These are phyloP conservation scores for Cryptosporidium ubiquitum DNA, from an alignment of 169 alveolate genomes.

Conservation along the genomic window DNA sequence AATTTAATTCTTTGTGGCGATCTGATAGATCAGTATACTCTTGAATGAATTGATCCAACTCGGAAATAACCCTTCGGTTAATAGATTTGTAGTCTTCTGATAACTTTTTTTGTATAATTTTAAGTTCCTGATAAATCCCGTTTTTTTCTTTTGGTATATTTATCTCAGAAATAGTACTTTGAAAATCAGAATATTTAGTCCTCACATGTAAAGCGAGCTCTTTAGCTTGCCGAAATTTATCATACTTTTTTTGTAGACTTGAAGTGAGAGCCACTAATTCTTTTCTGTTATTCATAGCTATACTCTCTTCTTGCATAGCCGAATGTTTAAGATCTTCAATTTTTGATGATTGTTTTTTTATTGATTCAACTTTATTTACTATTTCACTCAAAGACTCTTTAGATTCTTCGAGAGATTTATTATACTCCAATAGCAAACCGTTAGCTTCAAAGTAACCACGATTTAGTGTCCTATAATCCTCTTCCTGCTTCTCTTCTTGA, in stretches of 20 bases:
- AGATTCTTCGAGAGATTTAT: not conserved
- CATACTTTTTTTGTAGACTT: conserved; percentile 22
- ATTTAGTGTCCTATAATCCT: not conserved
- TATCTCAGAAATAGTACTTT: not conserved
- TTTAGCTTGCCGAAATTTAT: conserved; percentile 19
- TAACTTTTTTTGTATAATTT: conserved; percentile 10
- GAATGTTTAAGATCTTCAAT: not conserved
- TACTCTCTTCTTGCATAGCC: not conserved
- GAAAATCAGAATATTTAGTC: not conserved
- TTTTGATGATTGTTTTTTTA: not conserved
- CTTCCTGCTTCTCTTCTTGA: conserved; percentile 48
- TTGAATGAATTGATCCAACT: conserved; percentile 60
- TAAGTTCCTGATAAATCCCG: conserved; percentile 28
- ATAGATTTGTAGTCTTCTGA: conserved; percentile 19
- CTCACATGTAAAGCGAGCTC: conserved; percentile 30
- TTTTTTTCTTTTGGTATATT: conserved; percentile 19
- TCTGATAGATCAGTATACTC: conserved; percentile 70
- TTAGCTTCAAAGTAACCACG: not conserved
- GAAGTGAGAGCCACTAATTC: conserved; percentile 3
- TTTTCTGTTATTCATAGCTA: not conserved
- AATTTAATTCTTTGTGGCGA: conserved; percentile 42
- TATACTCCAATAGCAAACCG: not conserved
- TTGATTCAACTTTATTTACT: conserved; percentile 4
- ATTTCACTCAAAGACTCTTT: conserved; percentile 6
- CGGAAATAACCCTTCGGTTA: conserved; percentile 48